phyloP scores from a whole-genome alignment of 345 rosid species.

The Salix arbutifolia region DNA sequence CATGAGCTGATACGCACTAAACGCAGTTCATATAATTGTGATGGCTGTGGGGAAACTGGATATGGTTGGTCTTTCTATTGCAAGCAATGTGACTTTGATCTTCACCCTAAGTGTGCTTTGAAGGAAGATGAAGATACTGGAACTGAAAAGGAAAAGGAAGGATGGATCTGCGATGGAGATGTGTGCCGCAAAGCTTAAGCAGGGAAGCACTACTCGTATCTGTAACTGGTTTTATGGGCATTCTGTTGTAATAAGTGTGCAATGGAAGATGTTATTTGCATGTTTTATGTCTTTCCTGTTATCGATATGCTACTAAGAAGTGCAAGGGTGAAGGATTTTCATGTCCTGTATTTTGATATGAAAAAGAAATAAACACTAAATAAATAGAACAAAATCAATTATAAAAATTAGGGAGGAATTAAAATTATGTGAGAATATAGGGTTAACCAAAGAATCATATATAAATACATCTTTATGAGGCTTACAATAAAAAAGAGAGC shows the following conservation, averaged over 20 bases:
- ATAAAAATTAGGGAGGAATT: too few species aligned
- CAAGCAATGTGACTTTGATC: slow-evolving; percentile 16
- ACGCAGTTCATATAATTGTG: not conserved
- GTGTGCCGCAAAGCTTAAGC: slow-evolving; percentile 4
- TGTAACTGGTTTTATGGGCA: not conserved
- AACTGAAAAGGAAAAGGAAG: too few species aligned
- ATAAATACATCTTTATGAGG: too few species aligned
- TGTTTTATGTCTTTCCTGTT: not conserved
- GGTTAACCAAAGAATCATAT: too few species aligned
- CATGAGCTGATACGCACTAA: slow-evolving; percentile 6
- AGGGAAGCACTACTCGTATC: too few species aligned
- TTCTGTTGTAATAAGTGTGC: not conserved
- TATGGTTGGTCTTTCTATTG: slow-evolving; percentile 5
- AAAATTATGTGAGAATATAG: too few species aligned
- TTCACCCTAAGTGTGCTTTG: slow-evolving; percentile 20
- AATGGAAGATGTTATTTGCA: not conserved
- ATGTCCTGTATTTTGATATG: not conserved
- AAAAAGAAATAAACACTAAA: too few species aligned
- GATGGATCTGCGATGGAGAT: not conserved
- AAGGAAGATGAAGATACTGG: not conserved
- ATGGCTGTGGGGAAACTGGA: slow-evolving; percentile 1
- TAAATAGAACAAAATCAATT: too few species aligned
- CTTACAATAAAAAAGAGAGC: too few species aligned
- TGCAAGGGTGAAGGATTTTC: not conserved
- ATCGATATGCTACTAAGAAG: too few species aligned